phyloP scores from a whole-genome alignment of 2,329 filamentous ascomycete species.

The Diaporthe humulicola region DNA sequence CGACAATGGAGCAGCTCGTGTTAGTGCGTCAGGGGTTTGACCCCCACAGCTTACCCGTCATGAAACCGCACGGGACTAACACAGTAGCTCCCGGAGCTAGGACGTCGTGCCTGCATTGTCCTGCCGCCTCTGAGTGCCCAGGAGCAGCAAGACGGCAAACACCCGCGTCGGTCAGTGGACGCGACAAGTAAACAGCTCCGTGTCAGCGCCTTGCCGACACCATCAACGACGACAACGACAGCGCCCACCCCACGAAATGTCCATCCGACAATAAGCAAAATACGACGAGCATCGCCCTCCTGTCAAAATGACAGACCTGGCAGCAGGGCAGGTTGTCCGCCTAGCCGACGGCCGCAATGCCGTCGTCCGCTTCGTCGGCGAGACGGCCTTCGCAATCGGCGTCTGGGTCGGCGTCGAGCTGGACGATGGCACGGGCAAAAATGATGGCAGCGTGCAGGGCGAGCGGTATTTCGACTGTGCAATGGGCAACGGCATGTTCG shows the following conservation, averaged over 20 bases:
- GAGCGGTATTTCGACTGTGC: slow-evolving; percentile 89
- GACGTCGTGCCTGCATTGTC: neutral
- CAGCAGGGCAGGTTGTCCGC: slow-evolving; percentile 80
- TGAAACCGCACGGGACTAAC: slow-evolving; percentile 8
- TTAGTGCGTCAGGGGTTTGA: slow-evolving; percentile 5
- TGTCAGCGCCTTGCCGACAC: slow-evolving; percentile 6
- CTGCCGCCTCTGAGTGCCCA: slow-evolving; percentile 2
- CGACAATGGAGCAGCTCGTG: neutral
- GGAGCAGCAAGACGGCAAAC: neutral
- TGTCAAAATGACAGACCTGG: slow-evolving; percentile 66
- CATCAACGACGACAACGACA: neutral
- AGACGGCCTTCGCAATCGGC: slow-evolving; percentile 83
- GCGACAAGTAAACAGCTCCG: slow-evolving; percentile 32
- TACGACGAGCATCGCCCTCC: slow-evolving; percentile 1
- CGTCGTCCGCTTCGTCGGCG: slow-evolving; percentile 84
- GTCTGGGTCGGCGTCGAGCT: slow-evolving; percentile 94
- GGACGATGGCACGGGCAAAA: slow-evolving; percentile 86
- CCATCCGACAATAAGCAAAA: slow-evolving; percentile 14
- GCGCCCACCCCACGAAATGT: slow-evolving; percentile 22
- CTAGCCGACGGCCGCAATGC: slow-evolving; percentile 83
- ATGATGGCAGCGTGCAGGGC: slow-evolving; percentile 91
- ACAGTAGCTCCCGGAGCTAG: slow-evolving; percentile 24
- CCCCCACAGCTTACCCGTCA: neutral
- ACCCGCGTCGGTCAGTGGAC: slow-evolving; percentile 32
- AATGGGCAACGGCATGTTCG: slow-evolving; percentile 85